These are phyloP conservation scores for Diaporthe citrichinensis DNA, from an alignment of 2,329 filamentous ascomycete genomes.

Conservation along the genomic window DNA sequence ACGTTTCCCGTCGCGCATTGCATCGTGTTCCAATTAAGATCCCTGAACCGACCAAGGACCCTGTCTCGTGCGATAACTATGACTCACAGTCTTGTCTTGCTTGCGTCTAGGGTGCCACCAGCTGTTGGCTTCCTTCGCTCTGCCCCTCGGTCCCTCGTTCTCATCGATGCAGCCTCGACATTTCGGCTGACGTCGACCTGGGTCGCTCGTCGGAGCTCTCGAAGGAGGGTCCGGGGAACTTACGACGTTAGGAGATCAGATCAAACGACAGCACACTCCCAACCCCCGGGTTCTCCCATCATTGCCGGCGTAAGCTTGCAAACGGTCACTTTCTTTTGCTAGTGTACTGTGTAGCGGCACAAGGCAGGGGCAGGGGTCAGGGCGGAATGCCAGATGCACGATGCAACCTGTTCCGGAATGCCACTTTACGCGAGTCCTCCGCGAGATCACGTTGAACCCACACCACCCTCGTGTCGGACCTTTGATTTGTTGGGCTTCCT, in stretches of 20 bases:
- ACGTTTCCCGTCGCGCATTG: conserved; percentile 32
- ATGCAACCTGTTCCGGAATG: conserved; percentile 43
- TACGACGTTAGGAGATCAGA: not conserved
- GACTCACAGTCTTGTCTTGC: conserved; percentile 39
- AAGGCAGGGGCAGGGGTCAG: conserved; percentile 32
- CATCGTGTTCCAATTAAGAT: conserved; percentile 40
- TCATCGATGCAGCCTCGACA: not conserved
- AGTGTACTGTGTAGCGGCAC: not conserved
- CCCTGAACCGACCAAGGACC: conserved; percentile 35
- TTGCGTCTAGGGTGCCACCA: not conserved
- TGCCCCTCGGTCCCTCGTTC: not conserved
- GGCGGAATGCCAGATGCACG: conserved; percentile 27
- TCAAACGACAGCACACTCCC: not conserved
- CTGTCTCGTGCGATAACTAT: conserved; percentile 41
- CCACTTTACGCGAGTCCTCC: conserved; percentile 51
- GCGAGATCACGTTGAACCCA: conserved; percentile 46
- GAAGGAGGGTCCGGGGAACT: not conserved
- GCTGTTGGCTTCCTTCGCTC: not conserved
- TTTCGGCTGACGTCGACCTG: not conserved
- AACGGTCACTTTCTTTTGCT: not conserved
- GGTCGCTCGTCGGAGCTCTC: not conserved
- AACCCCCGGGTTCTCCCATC: not conserved
- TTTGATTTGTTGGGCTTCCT: conserved; percentile 43
- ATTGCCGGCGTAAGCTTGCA: not conserved
- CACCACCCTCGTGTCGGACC: conserved; percentile 43